phyloP scores from a whole-genome alignment of 1,284 basidiomycete genomes.

The Cystobasidiaceae sp. region DNA sequence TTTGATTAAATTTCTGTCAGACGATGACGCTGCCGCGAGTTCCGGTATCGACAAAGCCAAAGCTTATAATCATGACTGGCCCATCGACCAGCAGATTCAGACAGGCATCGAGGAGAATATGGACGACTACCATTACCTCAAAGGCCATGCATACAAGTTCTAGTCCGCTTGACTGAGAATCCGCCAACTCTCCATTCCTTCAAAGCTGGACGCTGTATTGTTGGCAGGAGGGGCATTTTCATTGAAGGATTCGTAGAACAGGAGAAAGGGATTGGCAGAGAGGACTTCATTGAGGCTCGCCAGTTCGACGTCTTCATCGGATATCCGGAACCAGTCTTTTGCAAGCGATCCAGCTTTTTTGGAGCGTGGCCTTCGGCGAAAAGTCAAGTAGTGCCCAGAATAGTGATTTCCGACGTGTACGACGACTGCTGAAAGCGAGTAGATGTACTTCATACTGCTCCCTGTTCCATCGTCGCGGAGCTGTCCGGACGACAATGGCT shows the following conservation, averaged over 20 bases:
- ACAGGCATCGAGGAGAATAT: background rate
- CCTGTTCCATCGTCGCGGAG: background rate
- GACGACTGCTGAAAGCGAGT: slow-evolving; percentile 72
- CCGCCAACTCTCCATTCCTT: too few relatives aligned
- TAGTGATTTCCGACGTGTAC: slow-evolving; percentile 84
- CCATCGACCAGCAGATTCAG: background rate
- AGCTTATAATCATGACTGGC: background rate
- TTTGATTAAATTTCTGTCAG: too few relatives aligned
- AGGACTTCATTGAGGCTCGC: slow-evolving; percentile 69
- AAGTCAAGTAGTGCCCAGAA: slow-evolving; percentile 87
- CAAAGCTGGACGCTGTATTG: too few relatives aligned
- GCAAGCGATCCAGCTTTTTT: background rate
- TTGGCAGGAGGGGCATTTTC: too few relatives aligned
- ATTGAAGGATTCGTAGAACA: slow-evolving; percentile 96
- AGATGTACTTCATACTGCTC: slow-evolving; percentile 51
- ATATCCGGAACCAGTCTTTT: slow-evolving; percentile 73
- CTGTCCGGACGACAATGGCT: slow-evolving; percentile 34
- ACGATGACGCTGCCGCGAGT: background rate
- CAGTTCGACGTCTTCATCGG: slow-evolving; percentile 74
- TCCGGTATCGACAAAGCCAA: background rate
- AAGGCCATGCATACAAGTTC: background rate
- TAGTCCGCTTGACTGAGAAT: background rate
- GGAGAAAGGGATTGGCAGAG: slow-evolving; percentile 71
- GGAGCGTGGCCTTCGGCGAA: slow-evolving; percentile 55
- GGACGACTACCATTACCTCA: background rate